These are phyloP conservation scores for Pyronema domesticum DNA, from an alignment of 495 filamentous ascomycete genomes.

Conservation along the genomic window DNA sequence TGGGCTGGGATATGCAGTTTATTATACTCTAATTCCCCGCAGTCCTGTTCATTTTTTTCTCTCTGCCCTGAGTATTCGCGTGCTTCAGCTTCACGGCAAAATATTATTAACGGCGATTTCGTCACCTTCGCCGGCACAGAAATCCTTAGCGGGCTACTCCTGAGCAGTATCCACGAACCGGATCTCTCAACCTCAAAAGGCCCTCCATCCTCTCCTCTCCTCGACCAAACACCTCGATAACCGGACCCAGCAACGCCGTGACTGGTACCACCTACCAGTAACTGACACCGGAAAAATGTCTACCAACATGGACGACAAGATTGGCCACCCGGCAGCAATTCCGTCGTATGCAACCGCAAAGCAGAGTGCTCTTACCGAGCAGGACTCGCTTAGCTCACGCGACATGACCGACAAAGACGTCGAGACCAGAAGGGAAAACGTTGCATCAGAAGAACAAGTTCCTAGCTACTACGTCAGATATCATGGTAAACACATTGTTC, in stretches of 20 bases:
- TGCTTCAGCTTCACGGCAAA: no score
- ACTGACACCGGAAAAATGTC: no score
- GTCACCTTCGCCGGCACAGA: neutral
- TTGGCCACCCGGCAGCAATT: neutral
- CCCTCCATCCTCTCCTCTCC: neutral
- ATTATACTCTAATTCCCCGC: neutral
- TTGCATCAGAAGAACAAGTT: neutral
- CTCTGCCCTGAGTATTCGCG: neutral
- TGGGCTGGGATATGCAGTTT: neutral
- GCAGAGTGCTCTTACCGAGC: neutral
- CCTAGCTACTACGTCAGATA: neutral
- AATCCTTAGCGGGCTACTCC: neutral
- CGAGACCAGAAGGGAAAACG: neutral
- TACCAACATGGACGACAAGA: neutral
- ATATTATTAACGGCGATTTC: neutral
- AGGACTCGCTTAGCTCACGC: neutral
- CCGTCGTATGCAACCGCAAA: neutral
- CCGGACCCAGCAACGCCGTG: neutral
- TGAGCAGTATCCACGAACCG: neutral
- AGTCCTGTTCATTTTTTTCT: neutral
- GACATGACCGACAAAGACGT: neutral
- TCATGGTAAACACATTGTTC: slow-evolving; percentile 8
- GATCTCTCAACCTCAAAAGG: neutral
- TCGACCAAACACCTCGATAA: neutral
- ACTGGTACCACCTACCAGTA: neutral